Evolutionary conservation across 78 protist species (phyloP), one percentile per base, ranked within the genome.

Genomic region (Speleostelium caveatum): DNA sequence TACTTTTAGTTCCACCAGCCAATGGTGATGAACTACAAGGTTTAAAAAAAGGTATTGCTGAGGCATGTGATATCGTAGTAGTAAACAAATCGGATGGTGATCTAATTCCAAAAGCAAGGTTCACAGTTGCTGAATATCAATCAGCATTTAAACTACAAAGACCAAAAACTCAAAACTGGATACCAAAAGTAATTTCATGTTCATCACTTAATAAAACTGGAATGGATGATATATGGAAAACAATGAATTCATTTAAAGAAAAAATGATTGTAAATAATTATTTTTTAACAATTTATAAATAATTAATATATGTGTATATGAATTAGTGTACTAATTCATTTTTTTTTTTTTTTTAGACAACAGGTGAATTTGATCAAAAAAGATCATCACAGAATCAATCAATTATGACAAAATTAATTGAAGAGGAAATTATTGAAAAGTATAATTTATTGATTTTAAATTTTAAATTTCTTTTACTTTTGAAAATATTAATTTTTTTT

Each of bases 21-120:
- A 94, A 87, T 14, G 99, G 99, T 35, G 99, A 98, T 45, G 99
- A 96, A 61, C 96, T 98, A 24, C 99, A 97, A 93, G 96, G 99
- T 39, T 93, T 98, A 72, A 98, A 98, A 86, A 76, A 87, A 10
- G 99, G 99, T 53, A 94, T 98, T 58, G 75, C 97, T 33, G 99
- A 98, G 77, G 49, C 95, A 1, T 97, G 99, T 0, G 98, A 98
- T 63, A 1, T 96, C 2, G 69, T 98, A 7, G 83, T 97, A 16
- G 97, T 98, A 5, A 98, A 92, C 78, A 98, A 98, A 62, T 98
- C 97, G 33, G 99, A 98, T 62, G 98, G 96, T 1, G 97, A 88
- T 5, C 65, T 94, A 26, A 22, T 49, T 14, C 76, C 93, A 28
- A 75, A 91, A 19, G 97, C 98, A 24, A 28, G 68, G 22, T 68